phyloP scores from a whole-genome alignment of 78 protist species.

The Monocercomonoides exilis region DNA sequence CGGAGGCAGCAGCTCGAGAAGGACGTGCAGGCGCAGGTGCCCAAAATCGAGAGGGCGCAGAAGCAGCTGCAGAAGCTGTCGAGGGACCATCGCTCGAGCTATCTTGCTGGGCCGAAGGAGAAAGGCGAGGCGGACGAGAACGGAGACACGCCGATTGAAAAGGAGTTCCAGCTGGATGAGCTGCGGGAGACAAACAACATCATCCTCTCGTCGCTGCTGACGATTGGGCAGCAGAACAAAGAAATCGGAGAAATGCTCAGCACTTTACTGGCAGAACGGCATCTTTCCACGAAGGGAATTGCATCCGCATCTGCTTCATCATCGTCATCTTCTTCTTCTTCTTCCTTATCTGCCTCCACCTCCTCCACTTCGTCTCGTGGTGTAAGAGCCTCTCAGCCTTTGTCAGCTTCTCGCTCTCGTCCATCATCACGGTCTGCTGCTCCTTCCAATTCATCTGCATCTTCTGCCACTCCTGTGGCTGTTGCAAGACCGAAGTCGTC shows the following conservation, averaged over 20 bases:
- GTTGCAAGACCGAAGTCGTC: no score
- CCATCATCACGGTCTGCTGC: no score
- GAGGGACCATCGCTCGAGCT: background rate
- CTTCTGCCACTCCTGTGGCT: no score
- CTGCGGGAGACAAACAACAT: background rate
- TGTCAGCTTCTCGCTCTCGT: no score
- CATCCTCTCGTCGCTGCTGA: conserved; percentile 3
- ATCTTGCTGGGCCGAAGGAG: background rate
- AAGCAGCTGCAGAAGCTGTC: conserved; percentile 7
- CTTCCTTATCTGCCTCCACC: no score
- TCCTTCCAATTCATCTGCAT: no score
- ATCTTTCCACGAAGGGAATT: background rate
- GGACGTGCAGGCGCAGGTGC: background rate
- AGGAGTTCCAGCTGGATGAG: conserved; percentile 3
- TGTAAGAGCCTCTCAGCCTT: no score
- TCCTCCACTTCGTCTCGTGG: no score
- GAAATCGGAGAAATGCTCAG: background rate
- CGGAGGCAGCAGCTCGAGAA: background rate
- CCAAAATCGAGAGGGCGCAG: background rate
- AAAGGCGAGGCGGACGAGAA: background rate
- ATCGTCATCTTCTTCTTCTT: no score
- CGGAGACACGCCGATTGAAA: background rate
- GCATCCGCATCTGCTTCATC: no score
- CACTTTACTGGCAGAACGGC: background rate
- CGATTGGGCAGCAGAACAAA: background rate